These are phyloP conservation scores for Hawksworthiomyces lignivorus DNA, from an alignment of 2,329 filamentous ascomycete species.

Conservation along the genomic window DNA sequence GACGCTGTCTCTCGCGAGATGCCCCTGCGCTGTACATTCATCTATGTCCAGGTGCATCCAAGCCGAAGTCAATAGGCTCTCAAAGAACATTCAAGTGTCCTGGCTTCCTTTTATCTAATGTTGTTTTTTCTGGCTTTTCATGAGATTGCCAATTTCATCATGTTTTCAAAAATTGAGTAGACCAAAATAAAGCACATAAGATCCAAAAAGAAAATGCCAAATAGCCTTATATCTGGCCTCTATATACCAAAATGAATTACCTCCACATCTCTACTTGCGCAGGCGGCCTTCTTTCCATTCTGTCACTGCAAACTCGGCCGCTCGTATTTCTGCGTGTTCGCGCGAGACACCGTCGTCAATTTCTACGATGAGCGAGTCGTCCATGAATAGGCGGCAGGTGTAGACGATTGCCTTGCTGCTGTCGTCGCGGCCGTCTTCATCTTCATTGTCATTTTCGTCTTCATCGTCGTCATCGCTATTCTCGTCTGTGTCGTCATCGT, in stretches of 20 bases:
- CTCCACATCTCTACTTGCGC: too few species aligned
- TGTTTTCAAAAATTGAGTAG: too few species aligned
- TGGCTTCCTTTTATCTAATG: too few species aligned
- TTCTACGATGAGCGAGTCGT: constrained; percentile 35
- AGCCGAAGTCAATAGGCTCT: too few species aligned
- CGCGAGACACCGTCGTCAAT: constrained; percentile 37
- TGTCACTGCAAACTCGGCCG: constrained; percentile 43
- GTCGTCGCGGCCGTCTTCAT: neutral
- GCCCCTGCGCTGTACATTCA: too few species aligned
- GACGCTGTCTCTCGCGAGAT: too few species aligned
- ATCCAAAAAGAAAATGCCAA: neutral
- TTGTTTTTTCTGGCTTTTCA: too few species aligned
- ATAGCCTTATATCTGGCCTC: neutral
- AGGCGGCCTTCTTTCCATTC: constrained; percentile 12
- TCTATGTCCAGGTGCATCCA: too few species aligned
- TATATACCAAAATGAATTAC: neutral
- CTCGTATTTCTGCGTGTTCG: constrained; percentile 48
- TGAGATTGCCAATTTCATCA: too few species aligned
- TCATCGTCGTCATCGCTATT: neutral
- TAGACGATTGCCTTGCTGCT: constrained; percentile 17
- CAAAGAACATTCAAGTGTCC: too few species aligned
- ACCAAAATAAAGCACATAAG: neutral
- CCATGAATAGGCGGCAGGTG: constrained; percentile 43
- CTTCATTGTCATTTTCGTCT: neutral
- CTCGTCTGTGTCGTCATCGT: neutral